These are phyloP conservation scores for Simplicillium aogashimaense DNA, from an alignment of 2,329 filamentous ascomycete species.

Conservation along the genomic window DNA sequence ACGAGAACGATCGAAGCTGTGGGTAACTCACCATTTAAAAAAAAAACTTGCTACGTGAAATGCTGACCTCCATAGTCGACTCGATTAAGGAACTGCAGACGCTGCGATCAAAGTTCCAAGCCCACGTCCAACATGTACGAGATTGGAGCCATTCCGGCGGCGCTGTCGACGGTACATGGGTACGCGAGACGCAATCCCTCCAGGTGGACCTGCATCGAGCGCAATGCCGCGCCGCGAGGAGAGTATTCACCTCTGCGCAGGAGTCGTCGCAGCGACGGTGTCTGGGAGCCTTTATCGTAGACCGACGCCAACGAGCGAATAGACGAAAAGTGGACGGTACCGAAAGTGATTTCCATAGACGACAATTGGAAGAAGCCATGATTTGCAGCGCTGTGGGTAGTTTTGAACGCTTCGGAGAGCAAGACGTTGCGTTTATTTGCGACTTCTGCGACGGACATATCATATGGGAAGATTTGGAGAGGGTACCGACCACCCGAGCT, in stretches of 20 bases:
- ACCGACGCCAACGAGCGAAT: constrained; percentile 26
- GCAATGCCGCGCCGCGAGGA: constrained; percentile 46
- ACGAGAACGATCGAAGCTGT: constrained; percentile 47
- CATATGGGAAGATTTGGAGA: constrained; percentile 45
- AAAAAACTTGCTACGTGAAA: not conserved
- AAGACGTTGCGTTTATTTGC: constrained; percentile 47
- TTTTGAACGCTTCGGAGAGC: constrained; percentile 44
- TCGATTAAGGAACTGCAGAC: constrained; percentile 39
- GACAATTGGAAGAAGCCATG: constrained; percentile 36
- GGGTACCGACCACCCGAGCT: constrained; percentile 37
- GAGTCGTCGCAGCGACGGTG: constrained; percentile 35
- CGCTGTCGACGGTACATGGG: constrained; percentile 46
- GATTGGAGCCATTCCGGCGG: constrained; percentile 46
- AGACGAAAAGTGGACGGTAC: constrained; percentile 9
- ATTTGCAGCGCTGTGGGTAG: constrained; percentile 42
- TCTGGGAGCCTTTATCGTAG: constrained; percentile 45
- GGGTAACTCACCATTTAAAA: constrained; percentile 18
- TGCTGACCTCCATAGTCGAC: constrained; percentile 28
- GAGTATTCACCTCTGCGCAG: constrained; percentile 43
- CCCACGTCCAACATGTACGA: constrained; percentile 38
- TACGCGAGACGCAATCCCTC: constrained; percentile 38
- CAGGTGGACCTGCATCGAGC: constrained; percentile 43
- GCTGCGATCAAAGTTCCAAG: constrained; percentile 33
- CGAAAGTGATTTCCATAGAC: constrained; percentile 24
- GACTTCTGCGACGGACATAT: constrained; percentile 53